Conservation (phyloP, 495 filamentous ascomycete genomes). For the Trichoderma asperelloides region DNA sequence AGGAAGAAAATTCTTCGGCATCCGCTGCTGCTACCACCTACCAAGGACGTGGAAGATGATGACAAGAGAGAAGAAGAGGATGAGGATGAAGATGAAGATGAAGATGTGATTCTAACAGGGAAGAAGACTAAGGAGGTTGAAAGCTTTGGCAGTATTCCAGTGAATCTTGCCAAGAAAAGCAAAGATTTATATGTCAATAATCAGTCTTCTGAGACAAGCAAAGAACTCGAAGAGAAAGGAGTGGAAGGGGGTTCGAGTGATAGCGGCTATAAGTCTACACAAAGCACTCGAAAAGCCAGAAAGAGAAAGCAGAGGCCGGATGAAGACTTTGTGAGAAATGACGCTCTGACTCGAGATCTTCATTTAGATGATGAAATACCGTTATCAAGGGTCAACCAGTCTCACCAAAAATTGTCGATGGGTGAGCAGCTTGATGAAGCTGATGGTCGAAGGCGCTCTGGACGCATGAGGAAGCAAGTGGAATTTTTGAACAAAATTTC, state of each 20-base stretch:
- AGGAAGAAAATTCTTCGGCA: neutral
- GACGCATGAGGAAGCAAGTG: conserved; percentile 2
- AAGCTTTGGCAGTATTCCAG: neutral
- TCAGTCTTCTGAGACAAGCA: neutral
- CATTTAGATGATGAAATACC: neutral
- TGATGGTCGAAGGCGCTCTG: neutral
- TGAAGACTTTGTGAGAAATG: neutral
- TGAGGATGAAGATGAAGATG: conserved; percentile 15
- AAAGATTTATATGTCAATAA: neutral
- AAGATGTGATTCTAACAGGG: conserved; percentile 25
- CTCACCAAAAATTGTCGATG: neutral
- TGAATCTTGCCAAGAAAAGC: neutral
- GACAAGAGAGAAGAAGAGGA: conserved; percentile 16
- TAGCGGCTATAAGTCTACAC: neutral
- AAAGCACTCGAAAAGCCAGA: neutral
- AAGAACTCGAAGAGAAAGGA: neutral
- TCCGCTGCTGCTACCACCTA: neutral
- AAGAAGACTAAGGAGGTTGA: neutral
- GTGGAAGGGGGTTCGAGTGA: neutral
- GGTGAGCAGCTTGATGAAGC: neutral
- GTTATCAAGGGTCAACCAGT: neutral
- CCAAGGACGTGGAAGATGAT: conserved; percentile 9
- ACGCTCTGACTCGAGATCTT: neutral
- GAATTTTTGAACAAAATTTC: conserved; percentile 6
- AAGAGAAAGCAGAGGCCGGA: neutral